These are phyloP conservation scores for Stephania yunnanensis DNA, from an alignment of 164 flowering plant species.

Conservation along the genomic window DNA sequence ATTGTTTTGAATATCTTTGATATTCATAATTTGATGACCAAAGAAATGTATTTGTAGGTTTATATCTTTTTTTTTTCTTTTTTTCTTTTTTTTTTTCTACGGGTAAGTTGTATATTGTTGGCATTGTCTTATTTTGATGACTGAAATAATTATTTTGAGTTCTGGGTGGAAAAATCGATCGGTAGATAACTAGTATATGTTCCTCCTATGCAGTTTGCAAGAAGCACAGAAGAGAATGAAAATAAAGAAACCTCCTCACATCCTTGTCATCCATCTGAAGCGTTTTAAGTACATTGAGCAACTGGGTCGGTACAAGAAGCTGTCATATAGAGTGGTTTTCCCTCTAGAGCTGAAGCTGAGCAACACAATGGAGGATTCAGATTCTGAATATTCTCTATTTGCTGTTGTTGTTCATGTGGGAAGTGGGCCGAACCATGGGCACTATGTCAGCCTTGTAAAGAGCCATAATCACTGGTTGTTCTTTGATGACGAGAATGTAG, in stretches of 20 bases:
- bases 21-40: neutral
- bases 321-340: slow-evolving; percentile 93
- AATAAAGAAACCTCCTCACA: slow-evolving; percentile 91
- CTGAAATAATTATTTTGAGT: neutral
- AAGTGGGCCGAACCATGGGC: slow-evolving; percentile 99
- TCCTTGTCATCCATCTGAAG: slow-evolving; percentile 93
- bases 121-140: neutral
- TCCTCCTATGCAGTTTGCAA: slow-evolving; percentile 34
- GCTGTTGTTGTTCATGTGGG: slow-evolving; percentile 99
- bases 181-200: neutral
- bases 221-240: slow-evolving; percentile 59
- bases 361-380: slow-evolving; percentile 84
- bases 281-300: slow-evolving; percentile 98
- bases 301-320: slow-evolving; percentile 88
- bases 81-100: too few species aligned
- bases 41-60: too few species aligned
- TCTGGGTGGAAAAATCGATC: neutral
- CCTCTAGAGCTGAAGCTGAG: slow-evolving; percentile 93
- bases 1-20: neutral
- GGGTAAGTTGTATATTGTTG: neutral
- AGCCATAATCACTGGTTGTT: slow-evolving; percentile 99
- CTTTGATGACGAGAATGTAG: slow-evolving; percentile 97
- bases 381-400: slow-evolving; percentile 84
- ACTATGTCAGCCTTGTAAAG: slow-evolving; percentile 94
- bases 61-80: too few species aligned